Evolutionary conservation across 805 yeast species (phyloP).

Genomic region (Schizosaccharomyces osmophilus): DNA sequence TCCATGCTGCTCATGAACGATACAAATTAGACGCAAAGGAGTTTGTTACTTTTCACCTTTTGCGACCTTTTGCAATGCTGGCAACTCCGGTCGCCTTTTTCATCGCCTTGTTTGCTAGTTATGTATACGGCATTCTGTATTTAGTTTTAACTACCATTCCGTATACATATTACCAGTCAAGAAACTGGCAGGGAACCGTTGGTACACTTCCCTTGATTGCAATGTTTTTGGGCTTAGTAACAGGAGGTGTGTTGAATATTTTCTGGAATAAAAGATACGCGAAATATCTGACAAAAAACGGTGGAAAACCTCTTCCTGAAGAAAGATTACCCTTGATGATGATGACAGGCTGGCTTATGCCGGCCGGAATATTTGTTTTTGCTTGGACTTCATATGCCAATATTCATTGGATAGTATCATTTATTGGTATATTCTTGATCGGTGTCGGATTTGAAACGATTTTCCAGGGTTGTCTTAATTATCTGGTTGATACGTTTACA

Average conservation of each 20-base stretch:
- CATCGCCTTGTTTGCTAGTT: too few species aligned
- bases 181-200: neutral
- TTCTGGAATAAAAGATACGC: neutral
- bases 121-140: neutral
- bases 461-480: constrained; percentile 44
- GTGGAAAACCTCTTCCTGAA: constrained; percentile 24
- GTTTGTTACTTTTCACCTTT: too few species aligned
- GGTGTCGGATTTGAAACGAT: constrained; percentile 48
- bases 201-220: neutral
- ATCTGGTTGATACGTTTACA: constrained; percentile 46
- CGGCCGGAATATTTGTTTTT: too few species aligned
- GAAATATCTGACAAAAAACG: neutral
- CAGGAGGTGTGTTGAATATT: neutral
- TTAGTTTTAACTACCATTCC: neutral
- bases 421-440: constrained; percentile 28
- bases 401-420: constrained; percentile 40
- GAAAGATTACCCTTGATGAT: constrained; percentile 46
- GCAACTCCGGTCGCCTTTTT: too few species aligned
- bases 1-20: constrained; percentile 54
- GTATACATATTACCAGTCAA: neutral
- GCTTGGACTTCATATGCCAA: constrained; percentile 43
- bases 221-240: neutral
- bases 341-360: too few species aligned
- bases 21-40: constrained; percentile 28
- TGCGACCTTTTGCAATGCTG: too few species aligned